Evolutionary conservation across 192 early-diverging fungal species (phyloP).

Genomic region (Polychytrium aggregatum): DNA sequence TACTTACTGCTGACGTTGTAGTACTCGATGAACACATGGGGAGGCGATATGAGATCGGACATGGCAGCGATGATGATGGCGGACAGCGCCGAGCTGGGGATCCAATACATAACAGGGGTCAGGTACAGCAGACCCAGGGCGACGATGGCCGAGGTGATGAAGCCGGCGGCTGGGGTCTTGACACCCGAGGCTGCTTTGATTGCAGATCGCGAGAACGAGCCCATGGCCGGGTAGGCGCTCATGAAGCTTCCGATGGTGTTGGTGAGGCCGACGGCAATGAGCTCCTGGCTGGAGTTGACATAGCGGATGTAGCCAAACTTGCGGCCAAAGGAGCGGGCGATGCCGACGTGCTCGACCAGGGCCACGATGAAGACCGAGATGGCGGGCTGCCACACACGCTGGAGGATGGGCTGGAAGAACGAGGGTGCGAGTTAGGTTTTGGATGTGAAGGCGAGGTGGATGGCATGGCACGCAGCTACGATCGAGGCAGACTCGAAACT

Average conservation of each 20-base stretch:
- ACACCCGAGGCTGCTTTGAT: constrained; percentile 84
- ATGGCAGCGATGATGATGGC: constrained; percentile 83
- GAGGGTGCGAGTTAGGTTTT: too few species aligned
- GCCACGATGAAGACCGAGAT: constrained; percentile 61
- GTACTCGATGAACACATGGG: constrained; percentile 39
- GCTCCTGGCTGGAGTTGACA: constrained; percentile 75
- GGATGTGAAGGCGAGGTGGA: too few species aligned
- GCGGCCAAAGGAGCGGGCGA: constrained; percentile 77
- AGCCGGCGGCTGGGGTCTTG: constrained; percentile 62
- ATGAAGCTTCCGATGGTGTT: constrained; percentile 83
- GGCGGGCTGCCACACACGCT: too few species aligned
- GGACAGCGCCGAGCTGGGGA: constrained; percentile 65
- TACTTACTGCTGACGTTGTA: constrained; percentile 58
- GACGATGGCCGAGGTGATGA: constrained; percentile 76
- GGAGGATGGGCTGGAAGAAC: too few species aligned
- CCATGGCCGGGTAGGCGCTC: constrained; percentile 80
- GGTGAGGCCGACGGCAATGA: constrained; percentile 74
- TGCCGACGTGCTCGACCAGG: constrained; percentile 84
- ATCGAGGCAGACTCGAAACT: too few species aligned
- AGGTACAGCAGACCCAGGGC: constrained; percentile 70
- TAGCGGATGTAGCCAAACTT: constrained; percentile 73
- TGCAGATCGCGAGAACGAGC: constrained; percentile 87
- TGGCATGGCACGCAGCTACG: too few species aligned
- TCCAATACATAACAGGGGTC: constrained; percentile 77
- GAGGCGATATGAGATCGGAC: constrained; percentile 58